A percentile compares a stretch with the other conserved stretches of the same genome.
Conservation (phyloP, 1,284 basidiomycete genomes). For the Lentinus polychrous region DNA sequence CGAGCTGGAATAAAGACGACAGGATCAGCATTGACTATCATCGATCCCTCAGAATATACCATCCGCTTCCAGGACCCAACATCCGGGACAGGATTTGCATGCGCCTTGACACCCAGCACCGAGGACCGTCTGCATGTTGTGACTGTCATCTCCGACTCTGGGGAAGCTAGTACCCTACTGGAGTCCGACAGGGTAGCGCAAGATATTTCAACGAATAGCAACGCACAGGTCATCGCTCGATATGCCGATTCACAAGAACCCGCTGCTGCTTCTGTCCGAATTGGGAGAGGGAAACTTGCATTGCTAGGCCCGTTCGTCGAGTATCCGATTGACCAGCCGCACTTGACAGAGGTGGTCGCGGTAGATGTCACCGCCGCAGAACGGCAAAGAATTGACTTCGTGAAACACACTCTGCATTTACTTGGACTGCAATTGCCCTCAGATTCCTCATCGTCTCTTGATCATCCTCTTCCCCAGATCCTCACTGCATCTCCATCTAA, state of each 20-base stretch:
- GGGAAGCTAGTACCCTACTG: constrained; percentile 37
- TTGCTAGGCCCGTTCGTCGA: constrained; percentile 52
- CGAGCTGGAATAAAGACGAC: constrained; percentile 14
- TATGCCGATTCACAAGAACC: constrained; percentile 19
- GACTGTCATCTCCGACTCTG: constrained; percentile 2
- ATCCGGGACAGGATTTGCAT: constrained; percentile 11
- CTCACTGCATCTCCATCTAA: constrained; percentile 35
- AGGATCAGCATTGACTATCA: constrained; percentile 11
- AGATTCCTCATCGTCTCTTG: constrained; percentile 12
- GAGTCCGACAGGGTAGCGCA: constrained; percentile 21
- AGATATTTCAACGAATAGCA: constrained; percentile 21
- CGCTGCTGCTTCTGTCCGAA: constrained; percentile 43
- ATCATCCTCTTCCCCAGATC: constrained; percentile 46
- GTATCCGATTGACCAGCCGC: constrained; percentile 24
- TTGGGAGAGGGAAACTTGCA: constrained; percentile 52
- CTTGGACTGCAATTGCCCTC: constrained; percentile 43
- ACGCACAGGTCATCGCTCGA: constrained; percentile 28
- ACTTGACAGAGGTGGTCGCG: constrained; percentile 17
- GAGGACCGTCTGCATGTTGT: constrained; percentile 2
- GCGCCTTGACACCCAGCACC: constrained; percentile 5
- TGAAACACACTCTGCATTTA: constrained; percentile 36
- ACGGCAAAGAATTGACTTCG: constrained; percentile 28
- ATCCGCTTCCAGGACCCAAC: constrained; percentile 14
- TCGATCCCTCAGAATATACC: constrained; percentile 9
- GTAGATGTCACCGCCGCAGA: constrained; percentile 31